Conservation (phyloP, 2,329 filamentous ascomycete species). For the Diplodia seriata region DNA sequence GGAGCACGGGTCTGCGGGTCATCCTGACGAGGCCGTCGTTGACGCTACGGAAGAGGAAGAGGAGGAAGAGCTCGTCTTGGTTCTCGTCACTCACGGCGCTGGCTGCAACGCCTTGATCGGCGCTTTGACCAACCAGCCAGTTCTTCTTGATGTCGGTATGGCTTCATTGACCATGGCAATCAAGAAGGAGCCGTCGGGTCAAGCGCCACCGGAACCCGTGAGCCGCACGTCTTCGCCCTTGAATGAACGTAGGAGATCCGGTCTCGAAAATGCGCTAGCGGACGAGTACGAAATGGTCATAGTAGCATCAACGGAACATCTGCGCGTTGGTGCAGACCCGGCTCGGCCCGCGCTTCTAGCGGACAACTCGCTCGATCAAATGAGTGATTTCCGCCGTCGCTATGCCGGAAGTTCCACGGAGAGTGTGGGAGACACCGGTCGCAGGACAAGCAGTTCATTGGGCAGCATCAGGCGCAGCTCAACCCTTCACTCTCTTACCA, state of each 20-base stretch:
- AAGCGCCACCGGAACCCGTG: slow-evolving; percentile 33
- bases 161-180: slow-evolving; percentile 88
- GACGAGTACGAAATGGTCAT: slow-evolving; percentile 76
- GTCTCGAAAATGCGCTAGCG: slow-evolving; percentile 54
- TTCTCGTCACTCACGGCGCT: slow-evolving; percentile 92
- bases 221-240: slow-evolving; percentile 37
- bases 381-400: slow-evolving; percentile 33
- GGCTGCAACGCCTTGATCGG: slow-evolving; percentile 96
- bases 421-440: slow-evolving; percentile 42
- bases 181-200: slow-evolving; percentile 40
- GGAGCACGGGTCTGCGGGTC: slow-evolving; percentile 54
- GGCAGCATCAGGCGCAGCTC: slow-evolving; percentile 51
- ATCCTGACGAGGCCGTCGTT: slow-evolving; percentile 42
- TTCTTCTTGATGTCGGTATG: slow-evolving; percentile 87
- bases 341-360: slow-evolving; percentile 38
- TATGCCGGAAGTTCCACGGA: slow-evolving; percentile 42
- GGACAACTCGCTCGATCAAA: slow-evolving; percentile 13
- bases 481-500: slow-evolving; percentile 36
- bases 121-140: slow-evolving; percentile 87
- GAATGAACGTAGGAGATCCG: slow-evolving; percentile 48
- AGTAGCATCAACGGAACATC: slow-evolving; percentile 76
- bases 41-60: slow-evolving; percentile 48
- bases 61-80: slow-evolving; percentile 74
- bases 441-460: slow-evolving; percentile 46
- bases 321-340: slow-evolving; percentile 61